A percentile compares a stretch with the other conserved stretches of the same genome.
Evolutionary conservation across 345 rosid species (phyloP).

Genomic region (Populus pruinosa): DNA sequence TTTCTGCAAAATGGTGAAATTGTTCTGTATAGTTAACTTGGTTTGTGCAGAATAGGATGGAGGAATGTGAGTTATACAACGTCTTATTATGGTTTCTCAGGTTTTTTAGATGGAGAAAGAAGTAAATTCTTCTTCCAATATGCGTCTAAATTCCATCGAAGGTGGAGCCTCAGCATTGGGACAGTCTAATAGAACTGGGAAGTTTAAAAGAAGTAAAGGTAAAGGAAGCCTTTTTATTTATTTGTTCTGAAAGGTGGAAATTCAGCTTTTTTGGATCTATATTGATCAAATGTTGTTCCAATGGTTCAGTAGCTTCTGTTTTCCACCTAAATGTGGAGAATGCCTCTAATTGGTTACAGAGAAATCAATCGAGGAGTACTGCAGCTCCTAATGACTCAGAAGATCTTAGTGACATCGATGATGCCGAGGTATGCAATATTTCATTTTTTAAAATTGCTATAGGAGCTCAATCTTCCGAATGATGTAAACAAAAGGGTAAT

Average conservation of each 20-base stretch:
- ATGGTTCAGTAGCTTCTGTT: constrained; percentile 15
- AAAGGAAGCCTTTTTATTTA: neutral
- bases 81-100: neutral
- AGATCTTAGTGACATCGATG: constrained; percentile 26
- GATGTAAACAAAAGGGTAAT: too few species aligned
- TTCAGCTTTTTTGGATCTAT: neutral
- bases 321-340: neutral
- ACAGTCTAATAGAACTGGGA: neutral
- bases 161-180: constrained; percentile 13
- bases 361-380: neutral
- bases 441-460: neutral
- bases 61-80: neutral
- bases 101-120: constrained; percentile 3
- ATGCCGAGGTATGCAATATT: constrained; percentile 28
- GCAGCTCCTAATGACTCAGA: neutral
- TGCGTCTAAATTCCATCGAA: neutral
- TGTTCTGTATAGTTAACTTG: too few species aligned
- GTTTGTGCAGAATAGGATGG: neutral
- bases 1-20: too few species aligned
- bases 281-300: neutral
- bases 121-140: constrained; percentile 7
- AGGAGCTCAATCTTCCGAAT: neutral
- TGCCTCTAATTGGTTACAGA: neutral
- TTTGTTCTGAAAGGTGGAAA: neutral
- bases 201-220: constrained; percentile 15